phyloP scores from a whole-genome alignment of 1,284 basidiomycete species.

The Ceratobasidium sp. region DNA sequence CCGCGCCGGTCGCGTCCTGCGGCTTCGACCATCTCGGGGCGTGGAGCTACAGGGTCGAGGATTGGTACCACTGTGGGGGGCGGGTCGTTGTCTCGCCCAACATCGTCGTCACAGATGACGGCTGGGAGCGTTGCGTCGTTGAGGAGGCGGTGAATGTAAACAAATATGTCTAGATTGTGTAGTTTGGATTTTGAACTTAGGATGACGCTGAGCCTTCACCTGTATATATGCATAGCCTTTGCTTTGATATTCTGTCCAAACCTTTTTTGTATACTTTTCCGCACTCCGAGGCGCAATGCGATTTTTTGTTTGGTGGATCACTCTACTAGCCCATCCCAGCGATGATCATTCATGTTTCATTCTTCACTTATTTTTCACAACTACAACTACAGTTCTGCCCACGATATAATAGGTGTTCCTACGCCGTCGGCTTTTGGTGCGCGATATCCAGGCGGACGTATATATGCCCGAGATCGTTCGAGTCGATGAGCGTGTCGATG shows the following conservation, averaged over 20 bases:
- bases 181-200: neutral
- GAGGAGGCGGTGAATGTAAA: conserved; percentile 28
- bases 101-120: conserved; percentile 1
- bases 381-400: neutral
- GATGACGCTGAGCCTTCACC: neutral
- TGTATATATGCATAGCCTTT: conserved; percentile 11
- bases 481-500: conserved; percentile 67
- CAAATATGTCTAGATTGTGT: conserved; percentile 10
- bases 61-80: neutral
- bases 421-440: conserved; percentile 23
- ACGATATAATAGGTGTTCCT: neutral
- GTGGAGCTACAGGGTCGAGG: neutral
- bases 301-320: conserved; percentile 9
- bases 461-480: conserved; percentile 66
- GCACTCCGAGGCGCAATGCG: neutral
- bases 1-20: conserved; percentile 2
- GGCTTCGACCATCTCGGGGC: neutral
- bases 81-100: conserved; percentile 12
- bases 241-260: conserved; percentile 1
- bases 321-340: too few species aligned
- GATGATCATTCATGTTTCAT: conserved; percentile 4
- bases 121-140: conserved; percentile 39
- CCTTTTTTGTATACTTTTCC: neutral
- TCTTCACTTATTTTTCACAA: neutral
- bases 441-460: conserved; percentile 49